Conservation (phyloP, 2,329 filamentous ascomycete genomes). For the Ophiostoma triangulosporum region DNA sequence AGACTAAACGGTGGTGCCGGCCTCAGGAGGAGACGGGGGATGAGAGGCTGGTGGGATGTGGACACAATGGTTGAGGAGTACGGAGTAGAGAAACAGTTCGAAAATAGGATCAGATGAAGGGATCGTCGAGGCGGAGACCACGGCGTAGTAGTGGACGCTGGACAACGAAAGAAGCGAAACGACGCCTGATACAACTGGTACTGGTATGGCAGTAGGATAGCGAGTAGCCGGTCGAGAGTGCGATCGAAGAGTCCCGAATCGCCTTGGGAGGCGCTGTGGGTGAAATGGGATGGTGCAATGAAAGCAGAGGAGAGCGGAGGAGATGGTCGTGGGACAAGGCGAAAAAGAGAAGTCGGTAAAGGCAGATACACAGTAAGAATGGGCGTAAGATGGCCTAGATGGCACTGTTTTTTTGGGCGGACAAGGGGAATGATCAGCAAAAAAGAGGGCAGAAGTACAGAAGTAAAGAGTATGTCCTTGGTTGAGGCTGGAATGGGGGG, state of each 20-base stretch:
- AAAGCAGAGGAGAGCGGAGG: neutral
- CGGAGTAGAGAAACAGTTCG: neutral
- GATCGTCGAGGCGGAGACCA: conserved; percentile 2
- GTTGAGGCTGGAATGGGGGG: neutral
- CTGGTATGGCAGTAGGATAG: neutral
- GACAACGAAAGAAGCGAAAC: neutral
- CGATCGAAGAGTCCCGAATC: neutral
- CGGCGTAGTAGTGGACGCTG: neutral
- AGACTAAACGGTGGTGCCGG: neutral
- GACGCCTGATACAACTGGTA: no score
- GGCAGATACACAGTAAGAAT: conserved; percentile 5
- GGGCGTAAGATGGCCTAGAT: neutral
- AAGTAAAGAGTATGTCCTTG: neutral
- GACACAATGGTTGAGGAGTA: neutral
- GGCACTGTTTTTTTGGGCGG: conserved; percentile 4
- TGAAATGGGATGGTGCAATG: neutral
- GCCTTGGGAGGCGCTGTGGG: neutral
- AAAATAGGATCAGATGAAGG: conserved; percentile 1
- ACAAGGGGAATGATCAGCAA: conserved; percentile 1
- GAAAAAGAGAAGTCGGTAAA: conserved; percentile 2
- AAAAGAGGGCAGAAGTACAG: neutral
- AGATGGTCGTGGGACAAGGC: neutral
- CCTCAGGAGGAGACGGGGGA: neutral
- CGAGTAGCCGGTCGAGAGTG: neutral
- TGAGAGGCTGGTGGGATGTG: neutral